Conservation (phyloP, 2,329 filamentous ascomycete genomes). For the Tolypocladium amazonense region DNA sequence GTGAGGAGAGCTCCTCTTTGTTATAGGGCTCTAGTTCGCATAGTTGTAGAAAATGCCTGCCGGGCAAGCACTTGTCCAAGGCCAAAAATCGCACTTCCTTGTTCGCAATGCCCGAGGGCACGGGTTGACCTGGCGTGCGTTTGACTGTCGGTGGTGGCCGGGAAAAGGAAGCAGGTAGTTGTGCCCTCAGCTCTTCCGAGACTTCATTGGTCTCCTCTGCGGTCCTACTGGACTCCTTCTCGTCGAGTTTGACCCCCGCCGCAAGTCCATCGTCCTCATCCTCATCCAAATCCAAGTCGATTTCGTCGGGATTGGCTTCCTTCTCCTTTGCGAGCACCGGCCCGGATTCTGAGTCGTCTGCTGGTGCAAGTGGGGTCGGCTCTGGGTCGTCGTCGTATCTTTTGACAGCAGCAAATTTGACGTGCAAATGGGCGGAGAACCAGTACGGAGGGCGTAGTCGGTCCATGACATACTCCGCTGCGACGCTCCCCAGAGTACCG, state of each 20-base stretch:
- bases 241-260: neutral
- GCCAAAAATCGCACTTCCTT: conserved; percentile 74
- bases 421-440: conserved; percentile 91
- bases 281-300: conserved; percentile 55
- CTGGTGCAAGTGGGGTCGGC: neutral
- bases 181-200: conserved; percentile 54
- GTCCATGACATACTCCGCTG: conserved; percentile 72
- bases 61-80: conserved; percentile 79
- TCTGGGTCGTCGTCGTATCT: conserved; percentile 35
- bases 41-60: conserved; percentile 74
- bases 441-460: conserved; percentile 73
- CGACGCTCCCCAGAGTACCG: conserved; percentile 68
- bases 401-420: conserved; percentile 68
- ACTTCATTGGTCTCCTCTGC: conserved; percentile 25
- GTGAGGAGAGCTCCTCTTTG: conserved; percentile 10
- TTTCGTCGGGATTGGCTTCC: conserved; percentile 53
- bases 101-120: conserved; percentile 67
- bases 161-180: conserved; percentile 68
- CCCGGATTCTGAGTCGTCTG: neutral
- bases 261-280: conserved; percentile 13
- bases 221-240: neutral
- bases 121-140: conserved; percentile 44
- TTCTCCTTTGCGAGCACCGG: conserved; percentile 8
- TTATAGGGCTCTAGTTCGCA: conserved; percentile 47
- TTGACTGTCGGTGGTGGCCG: conserved; percentile 24